Evolutionary conservation across 2,329 filamentous ascomycete species (phyloP).

Genomic region (Aspergillus brasiliensis): DNA sequence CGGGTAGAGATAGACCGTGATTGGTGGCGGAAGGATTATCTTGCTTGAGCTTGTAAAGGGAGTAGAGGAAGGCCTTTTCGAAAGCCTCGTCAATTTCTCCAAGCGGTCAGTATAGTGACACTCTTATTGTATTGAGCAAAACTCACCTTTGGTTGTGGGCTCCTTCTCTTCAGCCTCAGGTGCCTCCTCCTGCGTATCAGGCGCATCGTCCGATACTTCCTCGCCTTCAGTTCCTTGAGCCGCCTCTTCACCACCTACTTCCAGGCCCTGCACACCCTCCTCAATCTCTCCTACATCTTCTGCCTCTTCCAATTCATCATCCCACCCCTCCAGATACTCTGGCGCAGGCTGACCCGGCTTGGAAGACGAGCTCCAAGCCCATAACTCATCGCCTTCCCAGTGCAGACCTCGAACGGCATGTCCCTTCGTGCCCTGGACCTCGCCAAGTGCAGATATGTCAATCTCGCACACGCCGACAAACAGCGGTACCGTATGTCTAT

Average conservation of each 20-base stretch:
- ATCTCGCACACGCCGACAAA: conserved; percentile 67
- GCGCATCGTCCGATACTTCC: conserved; percentile 16
- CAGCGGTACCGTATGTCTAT: conserved; percentile 62
- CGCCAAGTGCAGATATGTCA: conserved; percentile 57
- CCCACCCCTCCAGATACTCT: conserved; percentile 56
- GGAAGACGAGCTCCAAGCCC: conserved; percentile 61
- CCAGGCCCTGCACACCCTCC: conserved; percentile 46
- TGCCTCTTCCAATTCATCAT: conserved; percentile 29
- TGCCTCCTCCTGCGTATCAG: conserved; percentile 31
- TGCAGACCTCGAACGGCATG: conserved; percentile 67
- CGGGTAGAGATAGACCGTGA: conserved; percentile 62
- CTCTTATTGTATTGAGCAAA: background rate
- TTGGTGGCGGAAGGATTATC: conserved; percentile 55
- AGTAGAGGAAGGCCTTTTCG: conserved; percentile 64
- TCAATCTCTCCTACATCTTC: conserved; percentile 45
- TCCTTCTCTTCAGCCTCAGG: conserved; percentile 48
- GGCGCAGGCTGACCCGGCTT: conserved; percentile 57
- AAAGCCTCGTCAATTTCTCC: conserved; percentile 70
- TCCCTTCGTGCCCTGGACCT: conserved; percentile 63
- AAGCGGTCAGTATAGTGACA: conserved; percentile 13
- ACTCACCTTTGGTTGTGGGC: conserved; percentile 59
- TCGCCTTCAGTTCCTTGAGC: conserved; percentile 14
- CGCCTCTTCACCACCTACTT: conserved; percentile 33
- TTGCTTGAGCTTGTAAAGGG: conserved; percentile 61
- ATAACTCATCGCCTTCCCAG: conserved; percentile 71